Percentiles rank a stretch among this genome's conserved stretches.
These are phyloP conservation scores for Geotrichum carabidarum DNA, from an alignment of 1,139 yeast genomes.

Conservation along the genomic window DNA sequence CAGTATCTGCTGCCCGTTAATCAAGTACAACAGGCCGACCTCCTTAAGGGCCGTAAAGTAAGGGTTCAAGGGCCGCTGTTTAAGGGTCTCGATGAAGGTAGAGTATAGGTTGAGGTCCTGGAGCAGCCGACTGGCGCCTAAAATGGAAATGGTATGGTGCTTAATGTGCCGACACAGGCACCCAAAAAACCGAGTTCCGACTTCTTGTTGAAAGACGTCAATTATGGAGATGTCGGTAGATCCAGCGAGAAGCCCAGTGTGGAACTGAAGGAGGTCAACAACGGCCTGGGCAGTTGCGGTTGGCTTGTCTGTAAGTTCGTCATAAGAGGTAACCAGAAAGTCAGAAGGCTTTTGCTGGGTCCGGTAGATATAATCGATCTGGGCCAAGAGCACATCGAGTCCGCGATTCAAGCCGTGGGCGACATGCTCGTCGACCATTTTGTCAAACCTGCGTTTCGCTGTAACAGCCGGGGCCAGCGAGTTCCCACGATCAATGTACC, in stretches of 20 bases:
- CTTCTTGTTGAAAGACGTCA: constrained; percentile 90
- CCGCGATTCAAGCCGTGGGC: constrained; percentile 91
- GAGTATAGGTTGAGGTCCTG: constrained; percentile 62
- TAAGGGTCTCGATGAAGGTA: constrained; percentile 65
- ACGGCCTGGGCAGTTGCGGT: constrained; percentile 65
- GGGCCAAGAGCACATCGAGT: constrained; percentile 77
- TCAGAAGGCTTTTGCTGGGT: constrained; percentile 52
- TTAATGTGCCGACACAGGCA: constrained; percentile 69
- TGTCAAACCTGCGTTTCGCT: constrained; percentile 73
- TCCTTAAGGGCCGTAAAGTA: constrained; percentile 76
- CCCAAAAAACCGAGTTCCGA: constrained; percentile 80
- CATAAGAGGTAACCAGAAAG: constrained; percentile 27
- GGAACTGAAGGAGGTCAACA: constrained; percentile 61
- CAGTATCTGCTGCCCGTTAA: constrained; percentile 65
- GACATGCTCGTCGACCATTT: constrained; percentile 74
- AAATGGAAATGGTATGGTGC: constrained; percentile 54
- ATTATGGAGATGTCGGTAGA: constrained; percentile 83
- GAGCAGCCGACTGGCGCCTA: constrained; percentile 70
- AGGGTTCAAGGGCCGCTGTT: constrained; percentile 65
- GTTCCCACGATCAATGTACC: constrained; percentile 65
- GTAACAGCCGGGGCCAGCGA: constrained; percentile 75
- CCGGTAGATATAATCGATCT: constrained; percentile 53
- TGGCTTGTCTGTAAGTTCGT: constrained; percentile 43
- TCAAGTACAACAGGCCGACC: constrained; percentile 73
- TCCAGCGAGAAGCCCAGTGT: constrained; percentile 68